Conservation (phyloP, 2,329 filamentous ascomycete genomes). For the Whalleya microplaca region DNA sequence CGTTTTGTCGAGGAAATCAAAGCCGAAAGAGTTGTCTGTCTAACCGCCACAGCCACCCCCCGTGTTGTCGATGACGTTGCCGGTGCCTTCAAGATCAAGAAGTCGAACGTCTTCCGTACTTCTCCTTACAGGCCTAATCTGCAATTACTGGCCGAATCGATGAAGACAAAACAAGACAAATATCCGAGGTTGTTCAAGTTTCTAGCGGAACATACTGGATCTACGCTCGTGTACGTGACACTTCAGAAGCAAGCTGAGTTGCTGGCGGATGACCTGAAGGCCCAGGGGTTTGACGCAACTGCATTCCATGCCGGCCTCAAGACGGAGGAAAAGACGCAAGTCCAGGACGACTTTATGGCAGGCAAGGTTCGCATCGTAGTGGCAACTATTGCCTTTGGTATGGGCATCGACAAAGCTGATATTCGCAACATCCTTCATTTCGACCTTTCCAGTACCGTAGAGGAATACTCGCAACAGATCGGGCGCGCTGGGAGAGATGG, state of each 20-base stretch:
- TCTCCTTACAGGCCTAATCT: constrained; percentile 63
- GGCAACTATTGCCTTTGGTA: constrained; percentile 62
- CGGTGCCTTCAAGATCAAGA: constrained; percentile 52
- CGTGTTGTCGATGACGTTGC: constrained; percentile 59
- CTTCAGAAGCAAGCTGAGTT: constrained; percentile 56
- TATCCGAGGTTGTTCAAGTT: constrained; percentile 51
- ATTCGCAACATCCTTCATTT: constrained; percentile 60
- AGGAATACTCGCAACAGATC: constrained; percentile 62
- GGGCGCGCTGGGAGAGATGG: constrained; percentile 60
- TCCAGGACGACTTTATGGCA: constrained; percentile 58
- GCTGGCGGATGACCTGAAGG: constrained; percentile 44
- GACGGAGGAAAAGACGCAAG: constrained; percentile 45
- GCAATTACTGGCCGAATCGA: constrained; percentile 53
- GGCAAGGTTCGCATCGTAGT: constrained; percentile 50
- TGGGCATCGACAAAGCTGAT: constrained; percentile 61
- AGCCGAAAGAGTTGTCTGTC: constrained; percentile 61
- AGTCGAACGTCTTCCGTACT: constrained; percentile 58
- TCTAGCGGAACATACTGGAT: constrained; percentile 53
- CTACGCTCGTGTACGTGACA: constrained; percentile 65
- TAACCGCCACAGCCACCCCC: constrained; percentile 63
- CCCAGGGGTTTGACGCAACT: constrained; percentile 45
- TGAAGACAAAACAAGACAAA: constrained; percentile 47
- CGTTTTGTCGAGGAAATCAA: constrained; percentile 58
- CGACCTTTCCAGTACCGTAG: constrained; percentile 54
- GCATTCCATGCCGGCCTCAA: constrained; percentile 57